Evolutionary conservation across 2,329 filamentous ascomycete species (phyloP), one percentile per base, ranked within the genome.

Genomic region (Pseudogymnoascus sp.): DNA sequence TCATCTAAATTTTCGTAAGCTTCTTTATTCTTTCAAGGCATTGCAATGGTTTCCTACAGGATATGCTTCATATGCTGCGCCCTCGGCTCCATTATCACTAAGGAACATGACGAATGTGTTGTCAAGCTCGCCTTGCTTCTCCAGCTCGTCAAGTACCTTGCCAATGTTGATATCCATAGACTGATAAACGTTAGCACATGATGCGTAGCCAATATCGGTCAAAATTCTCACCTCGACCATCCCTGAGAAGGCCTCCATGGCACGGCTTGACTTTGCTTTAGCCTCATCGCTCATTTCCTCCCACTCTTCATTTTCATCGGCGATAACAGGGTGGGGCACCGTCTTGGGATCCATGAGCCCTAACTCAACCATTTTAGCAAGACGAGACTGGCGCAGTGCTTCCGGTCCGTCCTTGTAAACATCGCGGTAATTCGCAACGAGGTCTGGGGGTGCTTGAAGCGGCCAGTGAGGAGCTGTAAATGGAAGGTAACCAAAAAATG

Each of bases 401-500:
- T 80, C 75, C 1, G 80, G 80, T 0, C 80, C 81, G 0, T 79
- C 75, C 61, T 82, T 76, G 65, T 82, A 83, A 12, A 75, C 69
- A 11, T 79, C 80, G 28, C 75, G 72, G 68, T 82, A 83, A 64
- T 80, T 76, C 5, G 75, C 71, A 55, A 79, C 75, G 49, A 75
- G 75, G 42, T 80, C 76, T 58, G 75, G 71, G 0, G 83, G 82
- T 0, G 82, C 82, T 67, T 87, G 84, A 5, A 87, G 72, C 1
- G 84, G 84, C 84, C 84, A 87, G 66, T 87, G 84, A 1, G 84
- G 84, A 0, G 84, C 84, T 0, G 83, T 84, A 69, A 85, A 87
- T 1, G 84, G 82, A 2, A 84, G 74, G 68, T 85, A 86, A 1
- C 74, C 82, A 67, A 86, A 86, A 74, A 86, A 86, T 0, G 83